A percentile compares a stretch with the other conserved stretches of the same genome.
phyloP scores from a whole-genome alignment of 768 basidiomycete genomes.

The Mycena vulgaris region DNA sequence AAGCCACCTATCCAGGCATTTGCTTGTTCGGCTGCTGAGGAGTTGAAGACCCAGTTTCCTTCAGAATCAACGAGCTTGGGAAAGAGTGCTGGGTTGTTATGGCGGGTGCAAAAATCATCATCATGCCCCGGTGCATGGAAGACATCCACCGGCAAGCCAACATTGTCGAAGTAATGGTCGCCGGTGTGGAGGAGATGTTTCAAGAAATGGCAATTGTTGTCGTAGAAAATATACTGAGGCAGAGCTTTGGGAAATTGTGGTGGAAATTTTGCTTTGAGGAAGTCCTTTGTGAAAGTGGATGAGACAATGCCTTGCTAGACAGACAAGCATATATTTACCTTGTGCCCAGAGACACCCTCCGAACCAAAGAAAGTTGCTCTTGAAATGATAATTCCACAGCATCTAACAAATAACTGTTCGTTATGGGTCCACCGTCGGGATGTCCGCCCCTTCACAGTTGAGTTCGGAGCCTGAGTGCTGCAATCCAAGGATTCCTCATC shows the following conservation, averaged over 20 bases:
- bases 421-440: constrained; percentile 33
- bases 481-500: not conserved
- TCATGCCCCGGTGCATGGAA: constrained; percentile 34
- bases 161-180: constrained; percentile 34
- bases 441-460: not conserved
- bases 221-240: constrained; percentile 38
- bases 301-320: not conserved
- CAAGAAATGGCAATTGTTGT: constrained; percentile 40
- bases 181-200: constrained; percentile 22
- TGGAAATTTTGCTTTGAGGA: constrained; percentile 35
- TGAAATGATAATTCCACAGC: constrained; percentile 36
- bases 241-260: not conserved
- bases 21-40: constrained; percentile 51
- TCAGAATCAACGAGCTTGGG: not conserved
- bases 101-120: constrained; percentile 4
- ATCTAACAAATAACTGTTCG: constrained; percentile 37
- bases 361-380: constrained; percentile 32
- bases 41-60: constrained; percentile 50
- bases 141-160: constrained; percentile 39
- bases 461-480: not conserved
- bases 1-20: constrained; percentile 54
- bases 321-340: constrained; percentile 20
- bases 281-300: not conserved
- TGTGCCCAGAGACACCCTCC: constrained; percentile 29
- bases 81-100: constrained; percentile 5